Conservation (phyloP, 2,329 filamentous ascomycete genomes). For the Colletotrichum karsti region DNA sequence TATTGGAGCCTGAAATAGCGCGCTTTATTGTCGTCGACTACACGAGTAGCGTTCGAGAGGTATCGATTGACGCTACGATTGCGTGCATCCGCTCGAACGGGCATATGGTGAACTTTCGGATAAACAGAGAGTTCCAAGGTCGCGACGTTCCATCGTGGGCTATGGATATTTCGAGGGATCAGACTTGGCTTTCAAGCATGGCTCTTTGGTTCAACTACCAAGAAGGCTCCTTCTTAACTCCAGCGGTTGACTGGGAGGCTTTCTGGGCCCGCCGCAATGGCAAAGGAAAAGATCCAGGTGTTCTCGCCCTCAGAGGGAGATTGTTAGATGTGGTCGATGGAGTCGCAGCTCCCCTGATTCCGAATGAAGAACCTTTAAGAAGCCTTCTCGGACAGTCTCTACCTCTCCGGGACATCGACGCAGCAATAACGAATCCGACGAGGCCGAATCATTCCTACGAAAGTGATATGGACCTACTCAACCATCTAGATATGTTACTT, state of each 20-base stretch:
- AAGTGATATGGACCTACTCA: background rate
- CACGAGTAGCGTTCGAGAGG: background rate
- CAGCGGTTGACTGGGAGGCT: background rate
- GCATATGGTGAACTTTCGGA: fast-evolving
- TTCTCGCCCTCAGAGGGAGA: fast-evolving
- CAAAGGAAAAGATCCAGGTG: background rate
- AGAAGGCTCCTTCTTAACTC: fast-evolving
- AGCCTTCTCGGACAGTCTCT: fast-evolving
- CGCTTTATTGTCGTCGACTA: background rate
- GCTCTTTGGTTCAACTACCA: fast-evolving
- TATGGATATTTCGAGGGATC: fast-evolving
- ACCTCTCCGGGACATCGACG: fast-evolving
- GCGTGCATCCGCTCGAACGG: background rate
- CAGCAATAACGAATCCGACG: background rate
- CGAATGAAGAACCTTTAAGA: no score
- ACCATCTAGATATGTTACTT: background rate
- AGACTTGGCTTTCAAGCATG: fast-evolving
- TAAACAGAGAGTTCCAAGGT: background rate
- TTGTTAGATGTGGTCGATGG: background rate
- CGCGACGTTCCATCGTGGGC: background rate
- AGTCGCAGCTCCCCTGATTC: fast-evolving
- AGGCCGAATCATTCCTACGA: background rate
- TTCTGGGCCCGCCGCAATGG: background rate
- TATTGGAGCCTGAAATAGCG: fast-evolving
- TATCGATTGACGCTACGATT: background rate